These are phyloP conservation scores for Amphibolis antarctica DNA, from an alignment of 106 monocot genomes.

Conservation along the genomic window DNA sequence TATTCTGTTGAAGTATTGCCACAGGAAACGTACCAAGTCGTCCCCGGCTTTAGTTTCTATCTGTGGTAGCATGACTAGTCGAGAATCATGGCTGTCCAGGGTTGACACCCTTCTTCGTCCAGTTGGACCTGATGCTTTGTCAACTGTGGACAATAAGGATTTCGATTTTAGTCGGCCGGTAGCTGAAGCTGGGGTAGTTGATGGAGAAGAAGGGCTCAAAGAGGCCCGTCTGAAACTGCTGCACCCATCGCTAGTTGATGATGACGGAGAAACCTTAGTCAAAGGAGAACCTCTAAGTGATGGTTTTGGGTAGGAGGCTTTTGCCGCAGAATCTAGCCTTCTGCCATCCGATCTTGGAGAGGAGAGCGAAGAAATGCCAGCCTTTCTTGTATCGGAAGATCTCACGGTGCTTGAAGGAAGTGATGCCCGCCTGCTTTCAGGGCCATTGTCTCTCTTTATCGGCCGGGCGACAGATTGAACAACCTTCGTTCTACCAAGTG, in stretches of 20 bases:
- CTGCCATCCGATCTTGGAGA: conserved; percentile 11
- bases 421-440: conserved; percentile 29
- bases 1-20: background rate
- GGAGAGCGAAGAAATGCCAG: conserved; percentile 11
- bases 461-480: conserved; percentile 21
- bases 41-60: conserved; percentile 78
- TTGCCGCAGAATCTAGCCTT: conserved; percentile 23
- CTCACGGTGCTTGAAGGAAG: conserved; percentile 29
- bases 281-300: conserved; percentile 23
- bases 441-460: conserved; percentile 17
- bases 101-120: conserved; percentile 41
- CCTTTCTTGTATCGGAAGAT: conserved; percentile 10
- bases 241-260: conserved; percentile 21
- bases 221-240: conserved; percentile 26
- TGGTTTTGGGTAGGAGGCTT: conserved; percentile 24
- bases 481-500: conserved; percentile 19
- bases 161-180: conserved; percentile 33
- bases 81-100: conserved; percentile 46
- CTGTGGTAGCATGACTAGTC: conserved; percentile 75
- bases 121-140: conserved; percentile 31
- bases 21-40: conserved; percentile 48
- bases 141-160: conserved; percentile 32
- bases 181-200: conserved; percentile 25
- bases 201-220: conserved; percentile 35
- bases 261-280: conserved; percentile 25